phyloP scores from a whole-genome alignment of 192 early-diverging fungal genomes.

The Jimgerdemannia lactiflua region DNA sequence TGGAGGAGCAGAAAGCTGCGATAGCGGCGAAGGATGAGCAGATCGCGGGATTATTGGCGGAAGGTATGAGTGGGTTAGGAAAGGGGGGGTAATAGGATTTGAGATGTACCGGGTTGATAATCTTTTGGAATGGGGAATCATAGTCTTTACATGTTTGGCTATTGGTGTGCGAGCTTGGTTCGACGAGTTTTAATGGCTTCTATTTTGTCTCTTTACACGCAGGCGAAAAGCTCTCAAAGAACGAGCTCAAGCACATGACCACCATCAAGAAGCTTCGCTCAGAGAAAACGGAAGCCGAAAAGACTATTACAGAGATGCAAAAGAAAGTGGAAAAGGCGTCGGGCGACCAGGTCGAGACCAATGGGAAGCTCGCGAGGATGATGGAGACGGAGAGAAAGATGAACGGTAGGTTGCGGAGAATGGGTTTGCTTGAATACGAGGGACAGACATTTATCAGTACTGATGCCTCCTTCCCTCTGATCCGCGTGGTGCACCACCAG shows the following conservation, averaged over 20 bases:
- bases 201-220: conserved; percentile 13
- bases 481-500: background rate
- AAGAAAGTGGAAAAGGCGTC: conserved; percentile 46
- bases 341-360: conserved; percentile 44
- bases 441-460: no score
- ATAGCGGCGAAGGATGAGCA: conserved; percentile 43
- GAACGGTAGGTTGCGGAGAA: conserved; percentile 14
- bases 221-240: conserved; percentile 78
- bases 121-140: background rate
- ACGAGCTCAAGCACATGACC: conserved; percentile 66
- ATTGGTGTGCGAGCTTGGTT: no score
- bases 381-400: conserved; percentile 38
- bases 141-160: no score
- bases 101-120: conserved; percentile 1
- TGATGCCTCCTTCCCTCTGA: no score
- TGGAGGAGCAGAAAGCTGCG: conserved; percentile 39
- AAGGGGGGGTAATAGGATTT: background rate
- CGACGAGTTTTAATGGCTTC: no score
- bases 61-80: conserved; percentile 23
- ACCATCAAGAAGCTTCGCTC: conserved; percentile 71
- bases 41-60: conserved; percentile 39
- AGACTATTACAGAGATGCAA: conserved; percentile 40
- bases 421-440: background rate
- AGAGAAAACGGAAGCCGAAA: conserved; percentile 63
- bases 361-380: conserved; percentile 33